Conservation (phyloP, 495 filamentous ascomycete species). For the Daldinia vernicosa region DNA sequence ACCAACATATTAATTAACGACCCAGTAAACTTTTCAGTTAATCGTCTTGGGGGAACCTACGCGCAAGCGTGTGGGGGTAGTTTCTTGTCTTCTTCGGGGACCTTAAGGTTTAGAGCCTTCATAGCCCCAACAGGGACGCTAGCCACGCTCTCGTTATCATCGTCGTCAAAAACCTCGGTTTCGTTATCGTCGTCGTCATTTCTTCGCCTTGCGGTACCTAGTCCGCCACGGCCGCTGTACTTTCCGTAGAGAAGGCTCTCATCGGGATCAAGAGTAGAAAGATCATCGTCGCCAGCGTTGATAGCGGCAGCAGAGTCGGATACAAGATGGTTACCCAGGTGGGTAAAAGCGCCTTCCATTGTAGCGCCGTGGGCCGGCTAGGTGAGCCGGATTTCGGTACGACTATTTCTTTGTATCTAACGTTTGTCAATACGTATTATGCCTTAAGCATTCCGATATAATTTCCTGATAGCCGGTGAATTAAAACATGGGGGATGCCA, state of each 20-base stretch:
- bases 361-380: slow-evolving; percentile 39
- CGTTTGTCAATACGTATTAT: slow-evolving; percentile 10
- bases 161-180: slow-evolving; percentile 84
- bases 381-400: slow-evolving; percentile 25
- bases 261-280: slow-evolving; percentile 75
- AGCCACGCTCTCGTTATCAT: slow-evolving; percentile 91
- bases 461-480: neutral
- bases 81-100: slow-evolving; percentile 84
- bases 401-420: slow-evolving; percentile 21
- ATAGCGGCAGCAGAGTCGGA: slow-evolving; percentile 77
- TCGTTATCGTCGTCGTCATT: slow-evolving; percentile 90
- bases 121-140: slow-evolving; percentile 82
- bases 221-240: slow-evolving; percentile 65
- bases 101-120: slow-evolving; percentile 70
- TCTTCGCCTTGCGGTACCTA: slow-evolving; percentile 60
- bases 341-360: slow-evolving; percentile 88
- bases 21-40: slow-evolving; percentile 13
- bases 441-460: neutral
- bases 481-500: neutral
- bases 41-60: slow-evolving; percentile 62
- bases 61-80: slow-evolving; percentile 96
- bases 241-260: slow-evolving; percentile 76
- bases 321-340: slow-evolving; percentile 83
- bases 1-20: slow-evolving; percentile 26
- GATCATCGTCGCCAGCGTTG: slow-evolving; percentile 72